These are phyloP conservation scores for Sarcodon aspratus DNA, from an alignment of 768 basidiomycete genomes.

Conservation along the genomic window DNA sequence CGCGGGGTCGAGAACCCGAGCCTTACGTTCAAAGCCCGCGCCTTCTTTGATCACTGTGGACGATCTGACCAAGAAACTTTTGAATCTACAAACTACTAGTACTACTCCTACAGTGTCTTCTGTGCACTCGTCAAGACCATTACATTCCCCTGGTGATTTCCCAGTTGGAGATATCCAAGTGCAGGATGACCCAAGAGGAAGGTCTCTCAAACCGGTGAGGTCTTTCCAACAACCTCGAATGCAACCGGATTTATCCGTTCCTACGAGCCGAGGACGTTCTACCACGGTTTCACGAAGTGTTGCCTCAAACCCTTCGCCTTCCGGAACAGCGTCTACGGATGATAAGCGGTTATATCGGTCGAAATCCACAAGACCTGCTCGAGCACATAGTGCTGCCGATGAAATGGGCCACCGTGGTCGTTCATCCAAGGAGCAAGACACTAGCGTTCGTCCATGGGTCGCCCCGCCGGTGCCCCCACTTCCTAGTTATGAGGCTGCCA, in stretches of 20 bases:
- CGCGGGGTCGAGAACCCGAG: slow-evolving; percentile 31
- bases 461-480: slow-evolving; percentile 26
- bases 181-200: slow-evolving; percentile 11
- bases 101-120: background rate
- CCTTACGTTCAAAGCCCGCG: slow-evolving; percentile 21
- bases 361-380: too few species aligned
- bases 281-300: background rate
- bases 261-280: slow-evolving; percentile 9
- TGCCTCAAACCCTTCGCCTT: slow-evolving; percentile 3
- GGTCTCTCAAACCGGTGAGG: slow-evolving; percentile 34
- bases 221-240: slow-evolving; percentile 48
- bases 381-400: too few species aligned
- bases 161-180: slow-evolving; percentile 9
- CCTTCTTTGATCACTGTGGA: slow-evolving; percentile 36
- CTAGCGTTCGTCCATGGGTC: too few species aligned
- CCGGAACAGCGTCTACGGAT: background rate
- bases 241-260: slow-evolving; percentile 21
- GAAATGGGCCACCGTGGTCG: too few species aligned
- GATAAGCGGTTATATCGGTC: too few species aligned
- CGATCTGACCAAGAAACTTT: slow-evolving; percentile 47
- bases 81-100: slow-evolving; percentile 31
- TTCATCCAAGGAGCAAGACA: too few species aligned
- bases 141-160: too few species aligned
- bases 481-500: slow-evolving; percentile 12
- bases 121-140: too few species aligned